Evolutionary conservation across 2,329 filamentous ascomycete species (phyloP), one percentile per base, ranked within the genome.

Genomic region (Pseudopithomyces chartarum): DNA sequence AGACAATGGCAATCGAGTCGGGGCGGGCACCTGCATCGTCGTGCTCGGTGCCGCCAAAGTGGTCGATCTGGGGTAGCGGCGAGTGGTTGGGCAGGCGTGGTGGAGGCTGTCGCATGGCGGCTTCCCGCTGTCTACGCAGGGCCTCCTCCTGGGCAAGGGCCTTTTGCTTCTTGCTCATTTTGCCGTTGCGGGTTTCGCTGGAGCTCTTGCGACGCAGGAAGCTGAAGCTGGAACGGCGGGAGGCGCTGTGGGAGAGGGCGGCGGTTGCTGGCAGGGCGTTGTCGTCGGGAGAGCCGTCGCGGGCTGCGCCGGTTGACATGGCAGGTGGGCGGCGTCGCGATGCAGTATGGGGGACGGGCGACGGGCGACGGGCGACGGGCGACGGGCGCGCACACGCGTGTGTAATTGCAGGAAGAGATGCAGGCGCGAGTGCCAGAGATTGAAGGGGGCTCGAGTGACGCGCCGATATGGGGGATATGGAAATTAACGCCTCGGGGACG

Each of bases 11-110:
- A 57, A 86, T 76, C 7, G 85, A 85, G 66, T 90, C 88, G 29
- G 87, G 83, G 59, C 87, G 78, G 46, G 74, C 81, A n/a, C n/a
- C n/a, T n/a, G n/a, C n/a, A 49, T 85, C 78, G 54, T 91, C 89
- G 26, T 29, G 26, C 62, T 91, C 89, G n/a, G n/a, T n/a, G 62
- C 85, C 85, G 59, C 86, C 86, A 68, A 87, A 87, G 15, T 80
- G 81, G 62, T 84, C 80, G 55, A 87, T 71, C 79, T 80, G 67
- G 71, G 78, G 69, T 71, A 83, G 61, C 70, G 79, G 66, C 76
- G 73, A 73, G 65, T 77, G 76, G 23, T 76, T 74, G 22, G 84
- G 84, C 29, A 87, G 79, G 64, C 83, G 84, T 56, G 88, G 88
- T 56, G 88, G 88, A 55, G 87, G 85, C 48, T 82, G 80, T 68